Evolutionary conservation across 805 yeast genomes (phyloP).

Genomic region (Candida pseudofarinosa): DNA sequence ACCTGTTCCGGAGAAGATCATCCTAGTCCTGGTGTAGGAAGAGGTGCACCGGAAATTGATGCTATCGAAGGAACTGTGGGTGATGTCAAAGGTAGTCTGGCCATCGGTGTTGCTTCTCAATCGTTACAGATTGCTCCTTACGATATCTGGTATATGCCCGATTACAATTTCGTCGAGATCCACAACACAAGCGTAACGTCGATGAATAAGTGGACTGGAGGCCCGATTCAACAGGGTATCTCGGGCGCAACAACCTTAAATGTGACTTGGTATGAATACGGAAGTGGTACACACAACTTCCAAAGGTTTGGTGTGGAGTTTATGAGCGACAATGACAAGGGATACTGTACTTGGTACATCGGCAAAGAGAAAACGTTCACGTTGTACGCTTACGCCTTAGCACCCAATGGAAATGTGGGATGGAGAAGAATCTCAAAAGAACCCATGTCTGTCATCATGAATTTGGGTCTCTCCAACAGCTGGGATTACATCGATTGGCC

Average conservation of each 20-base stretch:
- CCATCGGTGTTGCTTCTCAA: conserved; percentile 74
- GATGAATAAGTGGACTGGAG: conserved; percentile 89
- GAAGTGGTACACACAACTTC: conserved; percentile 46
- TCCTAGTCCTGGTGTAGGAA: conserved; percentile 32
- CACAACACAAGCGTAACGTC: conserved; percentile 62
- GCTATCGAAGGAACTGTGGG: conserved; percentile 47
- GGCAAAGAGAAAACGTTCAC: conserved; percentile 35
- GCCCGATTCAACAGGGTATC: conserved; percentile 88
- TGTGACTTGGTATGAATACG: conserved; percentile 72
- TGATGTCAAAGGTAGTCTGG: conserved; percentile 42
- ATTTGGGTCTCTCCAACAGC: conserved; percentile 35
- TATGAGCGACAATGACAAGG: conserved; percentile 13
- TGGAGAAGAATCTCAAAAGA: conserved; percentile 33
- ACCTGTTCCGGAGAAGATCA: conserved; percentile 34
- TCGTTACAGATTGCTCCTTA: conserved; percentile 90
- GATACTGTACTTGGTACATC: conserved; percentile 8
- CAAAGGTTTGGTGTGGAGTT: conserved; percentile 59
- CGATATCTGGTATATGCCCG: conserved; percentile 91
- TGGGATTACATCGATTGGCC: conserved; percentile 41
- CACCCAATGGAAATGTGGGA: conserved; percentile 37
- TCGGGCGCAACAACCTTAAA: conserved; percentile 77
- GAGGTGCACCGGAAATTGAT: conserved; percentile 35
- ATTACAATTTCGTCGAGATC: conserved; percentile 71
- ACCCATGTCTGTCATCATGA: conserved; percentile 37
- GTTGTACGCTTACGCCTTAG: conserved; percentile 42